These are phyloP conservation scores for Dendrobium huoshanense DNA, from an alignment of 106 monocot genomes.

Conservation along the genomic window DNA sequence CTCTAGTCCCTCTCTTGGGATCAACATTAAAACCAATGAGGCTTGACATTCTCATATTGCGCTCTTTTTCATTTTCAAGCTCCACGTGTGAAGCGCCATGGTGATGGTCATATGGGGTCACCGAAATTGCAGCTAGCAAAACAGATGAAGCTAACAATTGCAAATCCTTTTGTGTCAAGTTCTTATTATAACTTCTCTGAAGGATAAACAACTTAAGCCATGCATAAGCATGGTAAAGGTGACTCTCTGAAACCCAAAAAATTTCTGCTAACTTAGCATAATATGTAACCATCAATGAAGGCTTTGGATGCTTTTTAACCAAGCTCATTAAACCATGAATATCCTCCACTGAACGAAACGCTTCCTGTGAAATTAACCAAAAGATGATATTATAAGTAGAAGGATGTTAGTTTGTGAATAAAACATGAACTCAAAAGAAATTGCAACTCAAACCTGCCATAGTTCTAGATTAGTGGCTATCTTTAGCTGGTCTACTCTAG, in stretches of 20 bases:
- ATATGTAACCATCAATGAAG: slow-evolving; percentile 85
- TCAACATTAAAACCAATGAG: slow-evolving; percentile 78
- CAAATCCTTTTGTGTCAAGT: slow-evolving; percentile 84
- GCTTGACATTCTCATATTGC: slow-evolving; percentile 70
- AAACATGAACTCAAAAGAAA: background rate
- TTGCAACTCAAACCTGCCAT: slow-evolving; percentile 72
- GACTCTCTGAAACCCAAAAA: slow-evolving; percentile 80
- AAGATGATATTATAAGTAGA: background rate
- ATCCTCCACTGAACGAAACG: slow-evolving; percentile 93
- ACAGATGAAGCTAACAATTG: slow-evolving; percentile 96
- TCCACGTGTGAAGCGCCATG: slow-evolving; percentile 85
- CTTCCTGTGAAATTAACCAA: slow-evolving; percentile 53
- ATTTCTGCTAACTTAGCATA: slow-evolving; percentile 91
- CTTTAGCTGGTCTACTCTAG: slow-evolving; percentile 90
- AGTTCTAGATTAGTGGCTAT: slow-evolving; percentile 81
- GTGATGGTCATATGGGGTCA: slow-evolving; percentile 61
- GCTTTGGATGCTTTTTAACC: slow-evolving; percentile 92
- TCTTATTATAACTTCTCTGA: slow-evolving; percentile 95
- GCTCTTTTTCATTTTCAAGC: slow-evolving; percentile 89
- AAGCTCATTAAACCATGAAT: slow-evolving; percentile 90
- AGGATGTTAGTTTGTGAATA: too few relatives aligned
- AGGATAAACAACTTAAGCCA: slow-evolving; percentile 85
- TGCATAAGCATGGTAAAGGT: slow-evolving; percentile 94
- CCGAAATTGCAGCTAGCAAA: slow-evolving; percentile 81
- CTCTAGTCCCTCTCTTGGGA: slow-evolving; percentile 65